phyloP scores from a whole-genome alignment of 2,329 filamentous ascomycete species.

The Eurotiales sp. region DNA sequence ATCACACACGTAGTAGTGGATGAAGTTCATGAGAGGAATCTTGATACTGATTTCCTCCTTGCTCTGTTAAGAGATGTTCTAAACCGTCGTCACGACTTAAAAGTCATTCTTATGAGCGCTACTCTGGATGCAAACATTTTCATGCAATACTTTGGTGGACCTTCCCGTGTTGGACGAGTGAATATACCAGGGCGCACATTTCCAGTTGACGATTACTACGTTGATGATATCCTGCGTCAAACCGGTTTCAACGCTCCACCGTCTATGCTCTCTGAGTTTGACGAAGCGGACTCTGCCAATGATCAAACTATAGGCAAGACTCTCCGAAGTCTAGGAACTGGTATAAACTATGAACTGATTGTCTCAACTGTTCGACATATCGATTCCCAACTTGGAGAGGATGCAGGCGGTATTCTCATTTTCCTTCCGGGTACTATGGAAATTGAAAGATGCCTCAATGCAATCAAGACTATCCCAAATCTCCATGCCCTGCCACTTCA shows the following conservation, averaged over 20 bases:
- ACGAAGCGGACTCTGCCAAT: constrained; percentile 42
- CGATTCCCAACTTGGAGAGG: constrained; percentile 67
- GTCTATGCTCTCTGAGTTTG: constrained; percentile 13
- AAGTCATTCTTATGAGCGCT: constrained; percentile 92
- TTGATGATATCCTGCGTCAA: constrained; percentile 80
- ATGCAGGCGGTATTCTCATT: constrained; percentile 86
- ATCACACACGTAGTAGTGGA: constrained; percentile 95
- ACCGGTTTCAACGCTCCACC: constrained; percentile 61
- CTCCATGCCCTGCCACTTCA: constrained; percentile 84
- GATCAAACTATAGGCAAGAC: constrained; percentile 59
- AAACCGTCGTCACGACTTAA: constrained; percentile 69
- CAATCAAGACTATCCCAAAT: constrained; percentile 60
- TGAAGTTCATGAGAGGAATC: constrained; percentile 90
- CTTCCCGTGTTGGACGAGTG: constrained; percentile 69
- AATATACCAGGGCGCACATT: constrained; percentile 87
- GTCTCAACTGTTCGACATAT: constrained; percentile 76
- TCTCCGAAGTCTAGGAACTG: constrained; percentile 69
- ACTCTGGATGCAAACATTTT: constrained; percentile 88
- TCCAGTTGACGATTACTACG: constrained; percentile 83
- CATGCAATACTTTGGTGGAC: constrained; percentile 72
- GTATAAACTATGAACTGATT: constrained; percentile 89
- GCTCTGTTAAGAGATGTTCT: constrained; percentile 83
- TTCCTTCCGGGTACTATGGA: constrained; percentile 91
- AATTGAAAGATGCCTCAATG: constrained; percentile 75
- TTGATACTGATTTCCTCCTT: constrained; percentile 92